Evolutionary conservation across 352 stramenopile species (phyloP), one percentile per base, ranked within the genome.

Genomic region (Pythium angustatum): DNA sequence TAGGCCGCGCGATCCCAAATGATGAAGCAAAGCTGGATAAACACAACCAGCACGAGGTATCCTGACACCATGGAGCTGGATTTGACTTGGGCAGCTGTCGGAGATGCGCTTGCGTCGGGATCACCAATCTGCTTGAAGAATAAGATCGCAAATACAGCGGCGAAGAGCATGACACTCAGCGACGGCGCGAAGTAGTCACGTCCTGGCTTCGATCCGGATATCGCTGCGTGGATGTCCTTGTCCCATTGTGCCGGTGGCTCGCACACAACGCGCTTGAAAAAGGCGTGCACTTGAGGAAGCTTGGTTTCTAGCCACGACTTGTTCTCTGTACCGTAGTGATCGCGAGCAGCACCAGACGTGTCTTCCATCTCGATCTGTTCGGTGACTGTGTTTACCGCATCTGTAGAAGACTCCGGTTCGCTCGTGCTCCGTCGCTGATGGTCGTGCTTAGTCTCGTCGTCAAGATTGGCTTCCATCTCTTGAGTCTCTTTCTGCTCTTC

Each of bases 1-100:
- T 90, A 93, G 0, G 86, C 79, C 28, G 92, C 86, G 27, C 87
- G 86, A 66, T 96, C 87, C 87, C 87, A 96, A 28, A 96, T 88
- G 41, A 93, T 88, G 50, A 91, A 85, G 34, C 82, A 75, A 17
- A 95, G 64, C 58, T 94, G 78, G 34, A 93, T 79, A 30, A 94
- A 73, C 5, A 96, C 84, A 34, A 93, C 58, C 19, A 92, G 68
- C n/a, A 96, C 87, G 15, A 96, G 69, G 60, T 96, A 92, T n/a
- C 84, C 87, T 3, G 87, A 96, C 11, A 96, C 73, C 59, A 96
- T 80, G 30, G 85, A 91, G 19, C 69, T 88, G 2, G 82, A 91
- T 1, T 80, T 76, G 19, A 90, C 52, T 50, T 77, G 83, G 21
- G 75, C 81, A 49, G 83, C 76, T 22, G 78, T 71, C 0, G 70